Evolutionary conservation across 1,284 basidiomycete genomes (phyloP).

Genomic region (Malassezia restricta): DNA sequence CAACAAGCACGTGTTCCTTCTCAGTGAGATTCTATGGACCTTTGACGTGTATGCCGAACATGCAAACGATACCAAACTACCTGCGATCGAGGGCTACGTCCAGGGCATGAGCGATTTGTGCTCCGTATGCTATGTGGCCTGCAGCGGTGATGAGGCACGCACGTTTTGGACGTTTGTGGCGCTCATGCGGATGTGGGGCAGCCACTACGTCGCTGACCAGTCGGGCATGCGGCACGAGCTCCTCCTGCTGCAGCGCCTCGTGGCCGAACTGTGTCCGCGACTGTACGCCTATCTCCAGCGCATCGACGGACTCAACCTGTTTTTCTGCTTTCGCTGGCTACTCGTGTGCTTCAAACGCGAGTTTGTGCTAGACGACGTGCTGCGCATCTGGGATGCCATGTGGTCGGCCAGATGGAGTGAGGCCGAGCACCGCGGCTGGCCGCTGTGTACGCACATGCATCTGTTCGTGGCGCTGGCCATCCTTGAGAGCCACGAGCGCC

Average conservation of each 20-base stretch:
- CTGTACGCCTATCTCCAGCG: conserved; percentile 55
- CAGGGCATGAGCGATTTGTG: conserved; percentile 97
- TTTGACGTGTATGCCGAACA: conserved; percentile 51
- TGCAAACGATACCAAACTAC: conserved; percentile 8
- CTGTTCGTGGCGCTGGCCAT: conserved; percentile 87
- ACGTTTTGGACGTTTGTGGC: conserved; percentile 93
- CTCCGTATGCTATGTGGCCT: conserved; percentile 81
- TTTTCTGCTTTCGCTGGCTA: conserved; percentile 86
- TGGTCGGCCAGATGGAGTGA: conserved; percentile 26
- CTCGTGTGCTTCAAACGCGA: conserved; percentile 55
- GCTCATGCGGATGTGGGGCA: conserved; percentile 88
- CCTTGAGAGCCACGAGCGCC: conserved; percentile 81
- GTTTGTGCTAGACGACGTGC: conserved; percentile 76
- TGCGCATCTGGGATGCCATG: conserved; percentile 69
- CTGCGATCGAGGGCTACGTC: conserved; percentile 54
- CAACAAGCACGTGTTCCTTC: conserved; percentile 70
- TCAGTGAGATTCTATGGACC: conserved; percentile 71
- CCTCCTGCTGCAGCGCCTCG: conserved; percentile 73
- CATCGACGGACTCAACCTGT: conserved; percentile 79
- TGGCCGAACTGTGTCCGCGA: conserved; percentile 85
- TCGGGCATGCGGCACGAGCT: conserved; percentile 93
- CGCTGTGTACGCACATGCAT: conserved; percentile 8
- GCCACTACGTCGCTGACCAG: conserved; percentile 90
- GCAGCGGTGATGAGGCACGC: conserved; percentile 71
- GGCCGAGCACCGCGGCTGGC: conserved; percentile 2